Base-by-base conservation (phyloP, 257 asterid genomes). In the Rhazya stricta region DNA sequence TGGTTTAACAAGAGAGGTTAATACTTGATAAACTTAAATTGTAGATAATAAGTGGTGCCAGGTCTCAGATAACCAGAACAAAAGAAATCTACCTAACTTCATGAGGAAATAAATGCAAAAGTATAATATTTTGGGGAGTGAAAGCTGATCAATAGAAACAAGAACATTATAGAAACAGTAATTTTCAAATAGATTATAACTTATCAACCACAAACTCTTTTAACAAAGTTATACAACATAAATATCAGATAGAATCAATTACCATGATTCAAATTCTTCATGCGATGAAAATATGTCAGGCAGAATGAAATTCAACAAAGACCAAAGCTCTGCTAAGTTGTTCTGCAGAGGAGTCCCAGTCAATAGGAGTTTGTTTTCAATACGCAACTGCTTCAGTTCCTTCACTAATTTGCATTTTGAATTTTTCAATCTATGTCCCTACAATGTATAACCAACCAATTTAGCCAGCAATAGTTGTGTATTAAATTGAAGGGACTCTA, bases 321-420 rank as follows among this genome's bases (percentile, higher is more conserved):
- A 89, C 99, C 99, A 95, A 56, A 95, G 97, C 88, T 95, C 99
- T 30, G 97, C 91, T 85, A 95, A 82, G 87, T 95, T 95, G 87
- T 95, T 95, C 78, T 95, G 99, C 82, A 92, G 88, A 69, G 99
- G 99, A 75, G 99, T 95, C 83, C 99, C 99, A 67, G 99, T 95
- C 83, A 95, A 83, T 41, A 95, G 92, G 84, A 95, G 97, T 87
- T 89, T 93, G 83, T 95, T 95, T 86, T 95, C 98, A 41, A 89
- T 84, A 50, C 83, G 73, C 74, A 95, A 76, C 37, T 51, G 75
- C 81, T 86, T 92, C 79, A 92, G 84, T 79, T 89, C 96, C 83
- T 78, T 91, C 79, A 91, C 85, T 81, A 95, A 81, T 82, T 87
- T 88, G 89, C 99, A 91, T 72, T 92, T 77, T 0, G 98, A 88